A percentile compares a stretch with the other conserved stretches of the same genome.
Conservation (phyloP, 495 filamentous ascomycete species). For the Acidomyces sp. region DNA sequence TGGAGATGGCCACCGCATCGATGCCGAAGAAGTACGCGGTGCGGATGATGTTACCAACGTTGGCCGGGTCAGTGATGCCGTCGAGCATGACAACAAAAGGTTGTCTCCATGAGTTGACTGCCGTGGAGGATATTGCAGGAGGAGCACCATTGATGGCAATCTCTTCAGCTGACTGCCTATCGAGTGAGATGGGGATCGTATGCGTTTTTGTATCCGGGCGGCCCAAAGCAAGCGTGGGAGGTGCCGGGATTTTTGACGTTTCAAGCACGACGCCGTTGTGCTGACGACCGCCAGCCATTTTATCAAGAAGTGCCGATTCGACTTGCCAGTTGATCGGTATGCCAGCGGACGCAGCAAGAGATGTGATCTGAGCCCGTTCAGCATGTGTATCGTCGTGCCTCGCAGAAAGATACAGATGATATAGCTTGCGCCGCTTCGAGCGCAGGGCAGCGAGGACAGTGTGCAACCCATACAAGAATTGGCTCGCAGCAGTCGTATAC, state of each 20-base stretch:
- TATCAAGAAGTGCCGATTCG: conserved; percentile 57
- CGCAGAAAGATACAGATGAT: conserved; percentile 71
- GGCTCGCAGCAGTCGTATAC: conserved; percentile 73
- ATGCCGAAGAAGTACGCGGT: conserved; percentile 76
- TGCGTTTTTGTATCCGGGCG: conserved; percentile 29
- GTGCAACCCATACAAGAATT: conserved; percentile 78
- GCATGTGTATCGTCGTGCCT: conserved; percentile 20
- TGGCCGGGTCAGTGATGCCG: conserved; percentile 72
- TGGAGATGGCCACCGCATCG: conserved; percentile 40
- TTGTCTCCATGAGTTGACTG: conserved; percentile 36
- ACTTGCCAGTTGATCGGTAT: conserved; percentile 44
- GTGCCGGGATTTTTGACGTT: conserved; percentile 63
- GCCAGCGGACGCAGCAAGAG: conserved; percentile 43
- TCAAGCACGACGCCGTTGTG: conserved; percentile 90
- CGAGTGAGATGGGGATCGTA: conserved; percentile 36
- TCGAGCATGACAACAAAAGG: conserved; percentile 75
- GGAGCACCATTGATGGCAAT: conserved; percentile 50
- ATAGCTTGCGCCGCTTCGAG: conserved; percentile 54
- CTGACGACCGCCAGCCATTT: conserved; percentile 66
- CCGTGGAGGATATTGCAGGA: neutral
- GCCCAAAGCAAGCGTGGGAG: conserved; percentile 51
- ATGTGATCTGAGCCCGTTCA: conserved; percentile 37
- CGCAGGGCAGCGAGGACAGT: conserved; percentile 72
- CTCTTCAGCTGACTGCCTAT: conserved; percentile 61
- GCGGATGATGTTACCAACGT: conserved; percentile 78